Percentiles rank a stretch among this genome's conserved stretches.
Evolutionary conservation across 345 rosid genomes (phyloP).

Genomic region (Litchi chinensis): DNA sequence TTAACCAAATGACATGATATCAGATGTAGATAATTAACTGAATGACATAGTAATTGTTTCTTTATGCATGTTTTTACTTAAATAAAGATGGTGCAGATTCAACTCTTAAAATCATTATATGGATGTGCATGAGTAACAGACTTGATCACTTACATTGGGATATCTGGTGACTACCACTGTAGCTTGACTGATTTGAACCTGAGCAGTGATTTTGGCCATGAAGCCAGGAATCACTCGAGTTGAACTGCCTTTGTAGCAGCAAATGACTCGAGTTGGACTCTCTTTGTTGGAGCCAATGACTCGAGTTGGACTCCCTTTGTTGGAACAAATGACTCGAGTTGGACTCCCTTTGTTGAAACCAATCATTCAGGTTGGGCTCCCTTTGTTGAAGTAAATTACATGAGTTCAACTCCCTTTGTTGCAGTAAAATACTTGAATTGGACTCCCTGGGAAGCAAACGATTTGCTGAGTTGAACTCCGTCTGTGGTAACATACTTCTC

Average conservation of each 20-base stretch:
- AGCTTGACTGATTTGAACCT: constrained; percentile 32
- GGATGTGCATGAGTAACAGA: not conserved
- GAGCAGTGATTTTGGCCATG: constrained; percentile 36
- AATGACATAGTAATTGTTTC: not conserved
- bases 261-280: not conserved
- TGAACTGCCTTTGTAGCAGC: constrained; percentile 11
- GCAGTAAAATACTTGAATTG: not conserved
- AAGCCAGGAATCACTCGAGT: constrained; percentile 25
- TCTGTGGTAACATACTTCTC: not conserved
- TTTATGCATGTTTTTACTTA: not conserved
- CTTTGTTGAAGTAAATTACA: constrained; percentile 23
- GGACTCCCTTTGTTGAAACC: constrained; percentile 10
- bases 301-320: constrained; percentile 15
- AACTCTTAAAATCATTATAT: constrained; percentile 1
- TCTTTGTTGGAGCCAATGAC: constrained; percentile 23
- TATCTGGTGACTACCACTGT: constrained; percentile 25
- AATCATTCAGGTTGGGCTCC: constrained; percentile 21
- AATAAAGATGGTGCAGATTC: not conserved
- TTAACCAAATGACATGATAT: not conserved
- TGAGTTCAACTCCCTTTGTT: constrained; percentile 12
- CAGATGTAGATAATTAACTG: not conserved
- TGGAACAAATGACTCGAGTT: not conserved
- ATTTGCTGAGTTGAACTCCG: not conserved
- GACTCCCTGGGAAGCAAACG: not conserved
- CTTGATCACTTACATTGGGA: constrained; percentile 33